Conservation (phyloP, 495 filamentous ascomycete genomes). For the Penicillium cataractarum region DNA sequence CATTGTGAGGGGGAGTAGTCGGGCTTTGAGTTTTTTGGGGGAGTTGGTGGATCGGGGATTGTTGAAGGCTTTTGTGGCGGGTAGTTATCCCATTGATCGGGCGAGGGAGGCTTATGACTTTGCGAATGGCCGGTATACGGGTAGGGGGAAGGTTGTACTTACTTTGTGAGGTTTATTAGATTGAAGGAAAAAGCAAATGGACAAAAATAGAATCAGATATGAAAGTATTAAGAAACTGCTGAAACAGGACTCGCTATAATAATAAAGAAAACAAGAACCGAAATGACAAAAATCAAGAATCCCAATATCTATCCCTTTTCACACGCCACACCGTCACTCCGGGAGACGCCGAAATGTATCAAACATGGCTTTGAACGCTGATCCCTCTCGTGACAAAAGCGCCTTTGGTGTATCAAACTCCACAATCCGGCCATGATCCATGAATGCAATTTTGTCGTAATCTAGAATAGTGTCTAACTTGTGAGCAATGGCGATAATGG, state of each 20-base stretch:
- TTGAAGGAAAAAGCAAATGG: neutral
- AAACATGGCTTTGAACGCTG: constrained; percentile 25
- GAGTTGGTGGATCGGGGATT: constrained; percentile 19
- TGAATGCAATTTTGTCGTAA: constrained; percentile 39
- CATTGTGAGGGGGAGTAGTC: constrained; percentile 31
- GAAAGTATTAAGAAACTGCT: neutral
- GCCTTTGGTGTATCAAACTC: constrained; percentile 32
- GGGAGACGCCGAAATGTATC: constrained; percentile 17
- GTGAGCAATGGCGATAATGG: constrained; percentile 41
- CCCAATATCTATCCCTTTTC: neutral
- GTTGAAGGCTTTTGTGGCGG: constrained; percentile 34
- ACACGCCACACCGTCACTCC: neutral
- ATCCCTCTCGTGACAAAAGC: constrained; percentile 23
- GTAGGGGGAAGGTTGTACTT: constrained; percentile 36
- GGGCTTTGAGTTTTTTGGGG: constrained; percentile 23
- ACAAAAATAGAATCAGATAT: neutral
- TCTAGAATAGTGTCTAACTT: constrained; percentile 39
- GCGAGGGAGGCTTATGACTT: constrained; percentile 38
- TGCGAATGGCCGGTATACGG: constrained; percentile 28
- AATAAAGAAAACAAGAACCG: neutral
- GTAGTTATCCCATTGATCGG: constrained; percentile 24
- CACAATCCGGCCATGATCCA: constrained; percentile 35
- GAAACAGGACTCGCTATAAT: neutral
- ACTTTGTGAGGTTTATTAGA: constrained; percentile 11
- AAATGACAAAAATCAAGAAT: neutral